Percentiles rank a stretch among this genome's conserved stretches.
These are phyloP conservation scores for Zygosaccharomyces bisporus DNA, from an alignment of 805 yeast species.

Conservation along the genomic window DNA sequence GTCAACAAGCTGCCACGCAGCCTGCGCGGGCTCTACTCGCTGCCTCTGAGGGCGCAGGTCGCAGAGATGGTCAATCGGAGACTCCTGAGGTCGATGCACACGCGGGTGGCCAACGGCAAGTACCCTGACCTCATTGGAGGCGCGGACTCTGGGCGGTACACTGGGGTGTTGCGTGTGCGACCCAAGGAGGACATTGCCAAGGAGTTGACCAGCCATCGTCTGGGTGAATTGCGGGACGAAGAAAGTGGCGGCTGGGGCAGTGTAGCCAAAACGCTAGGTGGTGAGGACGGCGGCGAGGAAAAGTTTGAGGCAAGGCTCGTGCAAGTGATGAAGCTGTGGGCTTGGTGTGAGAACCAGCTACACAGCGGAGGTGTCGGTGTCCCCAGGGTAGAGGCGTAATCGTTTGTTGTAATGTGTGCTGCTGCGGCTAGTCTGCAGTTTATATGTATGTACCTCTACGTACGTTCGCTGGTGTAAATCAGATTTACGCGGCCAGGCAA, in stretches of 20 bases:
- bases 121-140: slow-evolving; percentile 23
- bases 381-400: slow-evolving; percentile 30
- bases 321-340: slow-evolving; percentile 57
- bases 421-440: too few relatives aligned
- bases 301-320: slow-evolving; percentile 42
- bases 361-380: slow-evolving; percentile 38
- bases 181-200: slow-evolving; percentile 17
- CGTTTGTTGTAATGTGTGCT: too few relatives aligned
- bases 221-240: slow-evolving; percentile 14
- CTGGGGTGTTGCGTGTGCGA: slow-evolving; percentile 16
- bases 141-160: slow-evolving; percentile 9
- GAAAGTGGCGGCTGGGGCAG: slow-evolving; percentile 17
- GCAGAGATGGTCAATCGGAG: slow-evolving; percentile 66
- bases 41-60: slow-evolving; percentile 59
- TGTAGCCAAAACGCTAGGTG: slow-evolving; percentile 15
- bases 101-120: slow-evolving; percentile 19
- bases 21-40: slow-evolving; percentile 52
- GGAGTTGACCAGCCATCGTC: slow-evolving; percentile 12
- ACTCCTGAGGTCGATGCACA: slow-evolving; percentile 26
- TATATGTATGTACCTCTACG: not conserved
- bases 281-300: slow-evolving; percentile 13
- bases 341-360: slow-evolving; percentile 57
- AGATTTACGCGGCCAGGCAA: not conserved
- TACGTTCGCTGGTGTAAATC: not conserved
- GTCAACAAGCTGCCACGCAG: slow-evolving; percentile 47